A percentile compares a stretch with the other conserved stretches of the same genome.
phyloP scores from a whole-genome alignment of 176 grass and related monocot genomes.

The Bromus sterilis region DNA sequence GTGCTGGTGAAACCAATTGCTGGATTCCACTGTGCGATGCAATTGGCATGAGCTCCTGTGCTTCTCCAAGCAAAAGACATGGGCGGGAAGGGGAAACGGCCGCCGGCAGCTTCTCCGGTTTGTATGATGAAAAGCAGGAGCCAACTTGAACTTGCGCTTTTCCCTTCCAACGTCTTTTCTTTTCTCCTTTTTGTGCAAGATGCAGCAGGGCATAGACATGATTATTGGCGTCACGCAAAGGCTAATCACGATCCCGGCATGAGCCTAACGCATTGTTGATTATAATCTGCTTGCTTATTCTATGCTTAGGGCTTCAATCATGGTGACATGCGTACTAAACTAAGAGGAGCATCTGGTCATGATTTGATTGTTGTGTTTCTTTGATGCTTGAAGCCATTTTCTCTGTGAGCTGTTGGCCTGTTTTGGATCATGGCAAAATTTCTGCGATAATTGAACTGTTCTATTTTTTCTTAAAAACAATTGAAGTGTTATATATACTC shows the following conservation, averaged over 20 bases:
- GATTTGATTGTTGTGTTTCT: background rate
- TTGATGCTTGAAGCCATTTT: background rate
- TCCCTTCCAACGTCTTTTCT: background rate
- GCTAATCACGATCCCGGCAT: constrained; percentile 1
- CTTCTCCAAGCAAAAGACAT: background rate
- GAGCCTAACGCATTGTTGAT: background rate
- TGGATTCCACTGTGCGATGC: background rate
- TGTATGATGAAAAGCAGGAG: constrained; percentile 15
- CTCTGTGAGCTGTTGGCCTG: background rate
- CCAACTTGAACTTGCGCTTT: constrained; percentile 2
- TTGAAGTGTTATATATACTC: too few relatives aligned
- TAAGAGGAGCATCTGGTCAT: constrained; percentile 17
- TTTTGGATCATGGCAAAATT: background rate
- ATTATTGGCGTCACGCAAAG: constrained; percentile 5
- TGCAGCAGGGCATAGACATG: constrained; percentile 18
- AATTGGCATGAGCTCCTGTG: background rate
- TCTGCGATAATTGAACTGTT: background rate
- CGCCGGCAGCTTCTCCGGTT: constrained; percentile 16
- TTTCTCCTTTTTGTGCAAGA: background rate
- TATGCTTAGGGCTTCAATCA: background rate
- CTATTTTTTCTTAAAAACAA: background rate
- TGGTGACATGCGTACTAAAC: background rate
- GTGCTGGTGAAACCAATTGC: background rate
- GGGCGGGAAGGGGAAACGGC: constrained; percentile 13
- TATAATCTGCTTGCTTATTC: background rate